phyloP scores from a whole-genome alignment of 2,329 filamentous ascomycete genomes.

The Elsinoe arachidis region DNA sequence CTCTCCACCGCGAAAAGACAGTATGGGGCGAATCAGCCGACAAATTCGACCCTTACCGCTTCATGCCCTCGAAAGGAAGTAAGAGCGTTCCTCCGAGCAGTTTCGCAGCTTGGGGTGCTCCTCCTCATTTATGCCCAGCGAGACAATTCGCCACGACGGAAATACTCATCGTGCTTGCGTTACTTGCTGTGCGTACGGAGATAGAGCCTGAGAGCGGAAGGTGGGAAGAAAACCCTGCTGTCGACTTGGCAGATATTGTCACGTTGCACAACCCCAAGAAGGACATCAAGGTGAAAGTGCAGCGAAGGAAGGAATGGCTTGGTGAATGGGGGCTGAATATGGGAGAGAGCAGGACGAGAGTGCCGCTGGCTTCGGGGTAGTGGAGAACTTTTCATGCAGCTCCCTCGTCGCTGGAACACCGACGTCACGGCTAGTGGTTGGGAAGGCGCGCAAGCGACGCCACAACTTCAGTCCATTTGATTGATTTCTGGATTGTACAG shows the following conservation, averaged over 20 bases:
- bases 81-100: background rate
- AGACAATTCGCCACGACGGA: slow-evolving; percentile 24
- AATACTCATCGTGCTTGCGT: slow-evolving; percentile 21
- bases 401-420: too few species aligned
- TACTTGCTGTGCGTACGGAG: slow-evolving; percentile 22
- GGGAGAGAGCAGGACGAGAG: slow-evolving; percentile 2
- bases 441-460: too few species aligned
- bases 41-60: slow-evolving; percentile 20
- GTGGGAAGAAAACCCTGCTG: background rate
- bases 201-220: background rate
- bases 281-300: background rate
- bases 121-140: slow-evolving; percentile 24
- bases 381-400: too few species aligned
- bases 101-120: slow-evolving; percentile 17
- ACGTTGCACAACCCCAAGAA: background rate
- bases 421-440: too few species aligned
- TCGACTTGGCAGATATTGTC: background rate
- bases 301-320: background rate
- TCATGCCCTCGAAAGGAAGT: slow-evolving; percentile 14
- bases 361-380: background rate
- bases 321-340: background rate
- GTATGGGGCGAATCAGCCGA: slow-evolving; percentile 27
- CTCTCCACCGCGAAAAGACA: slow-evolving; percentile 23
- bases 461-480: too few species aligned
- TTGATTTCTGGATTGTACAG: background rate